These are phyloP conservation scores for Hypoxylon trugodes DNA, from an alignment of 495 filamentous ascomycete genomes.

Conservation along the genomic window DNA sequence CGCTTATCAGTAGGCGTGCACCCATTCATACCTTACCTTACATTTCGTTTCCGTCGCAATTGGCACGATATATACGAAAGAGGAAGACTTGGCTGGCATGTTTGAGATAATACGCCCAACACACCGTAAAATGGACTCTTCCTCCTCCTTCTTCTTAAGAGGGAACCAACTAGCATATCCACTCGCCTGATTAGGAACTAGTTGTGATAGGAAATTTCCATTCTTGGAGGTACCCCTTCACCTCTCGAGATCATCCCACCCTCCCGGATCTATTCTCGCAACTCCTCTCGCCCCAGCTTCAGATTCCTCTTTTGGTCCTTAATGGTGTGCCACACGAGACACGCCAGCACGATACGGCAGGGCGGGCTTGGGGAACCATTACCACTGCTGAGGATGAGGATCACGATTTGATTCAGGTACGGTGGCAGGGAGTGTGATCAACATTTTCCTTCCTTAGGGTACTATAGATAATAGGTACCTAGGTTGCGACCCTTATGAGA, in stretches of 20 bases:
- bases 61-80: constrained; percentile 9
- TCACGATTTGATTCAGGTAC: constrained; percentile 38
- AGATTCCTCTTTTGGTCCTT: constrained; percentile 27
- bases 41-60: constrained; percentile 21
- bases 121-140: background rate
- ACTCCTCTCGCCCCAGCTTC: constrained; percentile 11
- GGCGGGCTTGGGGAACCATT: constrained; percentile 30
- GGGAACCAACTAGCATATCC: constrained; percentile 18
- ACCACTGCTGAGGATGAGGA: constrained; percentile 14
- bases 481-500: no score
- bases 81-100: constrained; percentile 5
- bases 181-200: constrained; percentile 26
- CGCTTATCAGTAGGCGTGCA: constrained; percentile 42
- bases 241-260: constrained; percentile 14
- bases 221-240: constrained; percentile 23
- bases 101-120: background rate
- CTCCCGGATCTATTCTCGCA: constrained; percentile 13
- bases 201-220: constrained; percentile 27
- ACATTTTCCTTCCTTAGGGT: no score
- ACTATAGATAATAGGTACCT: no score
- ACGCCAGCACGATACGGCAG: constrained; percentile 31
- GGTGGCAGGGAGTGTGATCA: constrained; percentile 25
- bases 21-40: no score
- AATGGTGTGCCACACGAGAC: constrained; percentile 39
- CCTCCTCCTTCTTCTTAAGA: background rate